Percentiles rank a stretch among this genome's conserved stretches.
These are phyloP conservation scores for Pleurotus sapidus DNA, from an alignment of 768 basidiomycete genomes.

Conservation along the genomic window DNA sequence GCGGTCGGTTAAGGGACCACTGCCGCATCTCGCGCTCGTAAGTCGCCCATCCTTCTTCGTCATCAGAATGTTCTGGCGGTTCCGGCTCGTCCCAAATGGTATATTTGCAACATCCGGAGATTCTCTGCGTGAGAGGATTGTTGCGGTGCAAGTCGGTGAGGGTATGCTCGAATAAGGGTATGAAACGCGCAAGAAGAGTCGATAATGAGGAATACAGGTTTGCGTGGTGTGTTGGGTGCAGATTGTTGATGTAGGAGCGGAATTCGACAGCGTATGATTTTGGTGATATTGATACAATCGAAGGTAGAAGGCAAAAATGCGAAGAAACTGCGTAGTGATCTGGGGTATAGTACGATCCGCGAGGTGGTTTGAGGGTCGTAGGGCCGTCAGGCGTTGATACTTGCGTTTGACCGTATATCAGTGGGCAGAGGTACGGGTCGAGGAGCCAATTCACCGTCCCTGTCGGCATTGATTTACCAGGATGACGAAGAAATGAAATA, in stretches of 20 bases:
- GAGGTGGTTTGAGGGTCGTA: slow-evolving; percentile 19
- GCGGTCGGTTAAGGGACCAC: slow-evolving; percentile 42
- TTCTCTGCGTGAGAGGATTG: slow-evolving; percentile 41
- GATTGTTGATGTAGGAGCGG: slow-evolving; percentile 53
- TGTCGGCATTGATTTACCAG: slow-evolving; percentile 5
- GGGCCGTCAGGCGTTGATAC: slow-evolving; percentile 23
- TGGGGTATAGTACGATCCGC: slow-evolving; percentile 18
- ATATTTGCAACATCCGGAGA: slow-evolving; percentile 38
- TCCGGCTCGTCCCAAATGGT: slow-evolving; percentile 47
- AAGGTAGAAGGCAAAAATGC: slow-evolving; percentile 40
- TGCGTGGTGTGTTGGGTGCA: slow-evolving; percentile 31
- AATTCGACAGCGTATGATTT: slow-evolving; percentile 25
- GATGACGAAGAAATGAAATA: slow-evolving; percentile 20
- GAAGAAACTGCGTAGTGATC: slow-evolving; percentile 39
- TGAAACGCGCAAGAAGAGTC: slow-evolving; percentile 27
- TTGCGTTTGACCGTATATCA: slow-evolving; percentile 39
- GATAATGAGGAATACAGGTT: slow-evolving; percentile 30
- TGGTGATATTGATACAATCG: slow-evolving; percentile 34
- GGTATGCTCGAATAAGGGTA: slow-evolving; percentile 51
- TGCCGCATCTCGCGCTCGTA: slow-evolving; percentile 39
- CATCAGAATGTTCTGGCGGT: slow-evolving; percentile 44
- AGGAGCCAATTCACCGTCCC: slow-evolving; percentile 26
- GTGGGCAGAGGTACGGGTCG: slow-evolving; percentile 35
- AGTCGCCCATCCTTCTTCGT: slow-evolving; percentile 42
- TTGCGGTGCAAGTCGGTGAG: slow-evolving; percentile 51